Evolutionary conservation across 305 asterid genomes (phyloP).

Genomic region (Solanum hybrid): DNA sequence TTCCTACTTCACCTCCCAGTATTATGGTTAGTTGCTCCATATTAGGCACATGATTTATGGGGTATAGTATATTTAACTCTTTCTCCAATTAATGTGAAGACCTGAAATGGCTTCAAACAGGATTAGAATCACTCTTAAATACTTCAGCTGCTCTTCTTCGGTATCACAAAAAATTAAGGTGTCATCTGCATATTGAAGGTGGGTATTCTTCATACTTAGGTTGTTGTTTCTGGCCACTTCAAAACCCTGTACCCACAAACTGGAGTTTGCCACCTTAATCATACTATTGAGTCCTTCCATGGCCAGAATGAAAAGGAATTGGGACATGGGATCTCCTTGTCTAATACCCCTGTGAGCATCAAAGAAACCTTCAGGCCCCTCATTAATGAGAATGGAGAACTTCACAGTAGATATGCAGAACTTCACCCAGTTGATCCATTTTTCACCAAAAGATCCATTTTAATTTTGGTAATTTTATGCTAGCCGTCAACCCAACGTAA

Average conservation of each 20-base stretch:
- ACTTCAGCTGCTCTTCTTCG: not conserved
- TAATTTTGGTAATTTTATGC: not conserved
- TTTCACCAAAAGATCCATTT: not conserved
- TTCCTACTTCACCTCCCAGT: not conserved
- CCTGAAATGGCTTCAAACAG: not conserved
- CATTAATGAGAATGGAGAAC: not conserved
- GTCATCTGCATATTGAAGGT: not conserved
- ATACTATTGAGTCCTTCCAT: not conserved
- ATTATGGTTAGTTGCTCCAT: too few species aligned
- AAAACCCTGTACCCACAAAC: not conserved
- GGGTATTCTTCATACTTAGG: not conserved
- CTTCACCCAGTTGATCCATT: not conserved
- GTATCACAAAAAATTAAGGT: not conserved
- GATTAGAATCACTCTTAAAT: not conserved
- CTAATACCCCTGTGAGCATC: not conserved
- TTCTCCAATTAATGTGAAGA: not conserved
- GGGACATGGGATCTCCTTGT: not conserved
- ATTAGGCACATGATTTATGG: not conserved
- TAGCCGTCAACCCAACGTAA: not conserved
- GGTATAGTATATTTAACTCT: not conserved
- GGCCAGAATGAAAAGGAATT: too few species aligned
- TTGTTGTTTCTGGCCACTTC: not conserved
- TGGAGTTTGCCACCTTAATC: not conserved
- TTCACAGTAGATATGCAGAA: not conserved
- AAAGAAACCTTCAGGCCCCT: not conserved